Conservation (phyloP, 352 stramenopile species). For the Lagenidium giganteum region DNA sequence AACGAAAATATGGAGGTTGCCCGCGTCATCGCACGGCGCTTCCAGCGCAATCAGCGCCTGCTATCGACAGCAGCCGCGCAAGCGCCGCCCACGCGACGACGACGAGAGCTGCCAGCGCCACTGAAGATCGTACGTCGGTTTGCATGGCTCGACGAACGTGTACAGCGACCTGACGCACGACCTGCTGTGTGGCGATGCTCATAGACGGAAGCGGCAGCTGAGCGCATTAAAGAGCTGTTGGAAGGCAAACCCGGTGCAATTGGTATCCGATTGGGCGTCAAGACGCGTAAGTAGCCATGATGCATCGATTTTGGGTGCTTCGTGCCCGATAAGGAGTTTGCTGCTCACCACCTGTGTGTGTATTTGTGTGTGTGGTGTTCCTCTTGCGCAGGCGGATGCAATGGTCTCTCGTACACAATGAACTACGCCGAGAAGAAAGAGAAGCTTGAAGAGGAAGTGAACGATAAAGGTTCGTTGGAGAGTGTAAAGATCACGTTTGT, state of each 20-base stretch:
- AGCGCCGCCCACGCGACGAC: conserved; percentile 33
- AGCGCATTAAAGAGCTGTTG: conserved; percentile 86
- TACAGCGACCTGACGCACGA: conserved; percentile 3
- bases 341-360: no score
- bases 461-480: conserved; percentile 71
- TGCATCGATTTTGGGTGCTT: background rate
- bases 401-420: conserved; percentile 98
- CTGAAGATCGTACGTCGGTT: conserved; percentile 73
- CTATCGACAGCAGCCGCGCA: conserved; percentile 41
- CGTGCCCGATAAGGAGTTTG: background rate
- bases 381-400: conserved; percentile 88
- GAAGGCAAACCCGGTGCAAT: conserved; percentile 83
- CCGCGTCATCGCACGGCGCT: no score
- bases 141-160: background rate
- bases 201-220: conserved; percentile 86
- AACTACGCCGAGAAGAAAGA: conserved; percentile 98
- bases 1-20: no score
- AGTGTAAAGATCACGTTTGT: no score
- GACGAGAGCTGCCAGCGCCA: conserved; percentile 64
- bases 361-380: background rate
- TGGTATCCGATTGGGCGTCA: conserved; percentile 95
- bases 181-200: background rate
- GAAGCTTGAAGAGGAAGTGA: conserved; percentile 93
- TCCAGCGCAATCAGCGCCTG: conserved; percentile 8
- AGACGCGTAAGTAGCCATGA: conserved; percentile 87